phyloP scores from a whole-genome alignment of 768 basidiomycete genomes.

The Porphyrellus cyaneotinctus region DNA sequence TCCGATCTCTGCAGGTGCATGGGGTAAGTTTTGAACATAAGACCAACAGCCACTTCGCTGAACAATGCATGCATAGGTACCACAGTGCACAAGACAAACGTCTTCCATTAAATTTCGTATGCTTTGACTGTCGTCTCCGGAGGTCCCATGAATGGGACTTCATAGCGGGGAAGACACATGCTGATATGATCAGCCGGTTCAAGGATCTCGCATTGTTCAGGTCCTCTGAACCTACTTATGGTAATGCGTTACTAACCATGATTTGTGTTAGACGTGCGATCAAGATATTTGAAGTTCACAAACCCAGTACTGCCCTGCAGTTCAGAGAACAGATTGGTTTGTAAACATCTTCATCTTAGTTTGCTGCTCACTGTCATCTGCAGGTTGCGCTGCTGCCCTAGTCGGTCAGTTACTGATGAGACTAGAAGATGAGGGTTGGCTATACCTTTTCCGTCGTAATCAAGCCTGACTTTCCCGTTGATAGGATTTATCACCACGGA shows the following conservation, averaged over 20 bases:
- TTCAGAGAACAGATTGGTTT: constrained; percentile 63
- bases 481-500: constrained; percentile 61
- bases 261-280: constrained; percentile 54
- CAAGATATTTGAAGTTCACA: constrained; percentile 57
- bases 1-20: constrained; percentile 32
- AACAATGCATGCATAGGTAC: constrained; percentile 40
- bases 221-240: constrained; percentile 31
- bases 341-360: constrained; percentile 12
- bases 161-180: constrained; percentile 54
- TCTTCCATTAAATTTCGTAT: constrained; percentile 58
- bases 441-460: background rate
- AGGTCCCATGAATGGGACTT: constrained; percentile 68
- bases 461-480: constrained; percentile 5
- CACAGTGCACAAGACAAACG: constrained; percentile 56
- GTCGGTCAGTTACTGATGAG: constrained; percentile 62
- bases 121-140: constrained; percentile 73
- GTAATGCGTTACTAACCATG: background rate
- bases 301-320: constrained; percentile 40
- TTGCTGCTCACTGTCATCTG: constrained; percentile 8
- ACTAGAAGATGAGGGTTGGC: constrained; percentile 65
- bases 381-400: constrained; percentile 52
- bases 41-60: background rate
- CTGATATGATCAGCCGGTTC: constrained; percentile 56
- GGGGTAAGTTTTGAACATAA: constrained; percentile 27
- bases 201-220: constrained; percentile 69